Conservation (phyloP, 805 yeast genomes). For the Candida nitratophila region DNA sequence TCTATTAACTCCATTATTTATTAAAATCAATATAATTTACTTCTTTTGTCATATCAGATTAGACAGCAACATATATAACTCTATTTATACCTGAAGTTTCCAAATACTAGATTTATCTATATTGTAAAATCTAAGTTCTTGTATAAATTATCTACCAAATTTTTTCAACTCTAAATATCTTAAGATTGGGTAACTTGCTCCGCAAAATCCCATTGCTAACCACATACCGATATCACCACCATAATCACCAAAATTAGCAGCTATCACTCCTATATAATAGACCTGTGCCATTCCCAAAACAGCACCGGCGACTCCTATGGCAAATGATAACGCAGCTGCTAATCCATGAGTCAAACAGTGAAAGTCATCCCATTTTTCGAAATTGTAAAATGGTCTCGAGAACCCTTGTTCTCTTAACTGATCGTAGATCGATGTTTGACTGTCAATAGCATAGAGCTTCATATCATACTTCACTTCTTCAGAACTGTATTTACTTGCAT, state of each 20-base stretch:
- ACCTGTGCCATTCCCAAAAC: constrained; percentile 85
- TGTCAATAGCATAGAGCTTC: too few relatives aligned
- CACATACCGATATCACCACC: constrained; percentile 85
- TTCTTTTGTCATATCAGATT: too few relatives aligned
- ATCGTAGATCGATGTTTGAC: not conserved
- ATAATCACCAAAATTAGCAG: constrained; percentile 50
- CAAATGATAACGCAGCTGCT: constrained; percentile 63
- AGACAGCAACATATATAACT: not conserved
- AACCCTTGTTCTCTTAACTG: constrained; percentile 1
- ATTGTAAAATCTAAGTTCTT: too few relatives aligned
- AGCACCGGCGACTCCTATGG: constrained; percentile 72
- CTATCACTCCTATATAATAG: constrained; percentile 75
- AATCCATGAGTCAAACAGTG: constrained; percentile 56
- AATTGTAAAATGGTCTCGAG: constrained; percentile 47
- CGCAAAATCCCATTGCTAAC: constrained; percentile 66
- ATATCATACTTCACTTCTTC: too few relatives aligned
- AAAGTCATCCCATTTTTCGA: constrained; percentile 66
- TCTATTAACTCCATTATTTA: too few relatives aligned
- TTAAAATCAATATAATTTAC: too few relatives aligned
- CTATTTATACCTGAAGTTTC: too few relatives aligned
- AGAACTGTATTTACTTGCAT: too few relatives aligned
- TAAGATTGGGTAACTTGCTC: constrained; percentile 53
- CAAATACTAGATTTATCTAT: too few relatives aligned
- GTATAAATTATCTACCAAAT: constrained; percentile 38
- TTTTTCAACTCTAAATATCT: constrained; percentile 58